These are phyloP conservation scores for Paradendryphiella salina DNA, from an alignment of 2,329 filamentous ascomycete genomes.

Conservation along the genomic window DNA sequence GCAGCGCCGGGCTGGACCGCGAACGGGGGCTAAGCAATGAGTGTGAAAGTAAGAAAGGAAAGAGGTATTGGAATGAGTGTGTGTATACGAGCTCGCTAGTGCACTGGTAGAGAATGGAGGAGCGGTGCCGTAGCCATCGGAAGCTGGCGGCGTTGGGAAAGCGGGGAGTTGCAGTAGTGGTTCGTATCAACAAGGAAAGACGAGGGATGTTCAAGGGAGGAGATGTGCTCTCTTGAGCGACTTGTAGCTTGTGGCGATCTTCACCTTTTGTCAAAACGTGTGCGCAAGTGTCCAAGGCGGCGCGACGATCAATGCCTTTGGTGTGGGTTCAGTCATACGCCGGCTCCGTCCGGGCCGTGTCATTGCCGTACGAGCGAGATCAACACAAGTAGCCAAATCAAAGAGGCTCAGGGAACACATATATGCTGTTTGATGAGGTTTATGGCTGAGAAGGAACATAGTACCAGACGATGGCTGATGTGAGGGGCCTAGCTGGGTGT, in stretches of 20 bases:
- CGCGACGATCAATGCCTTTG: constrained; percentile 31
- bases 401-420: not conserved
- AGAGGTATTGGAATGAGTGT: constrained; percentile 7
- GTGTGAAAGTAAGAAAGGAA: not conserved
- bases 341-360: constrained; percentile 10
- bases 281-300: constrained; percentile 21
- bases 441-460: not conserved
- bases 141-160: constrained; percentile 11
- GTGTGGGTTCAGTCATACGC: constrained; percentile 13
- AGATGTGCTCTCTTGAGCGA: constrained; percentile 10
- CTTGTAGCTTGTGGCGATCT: constrained; percentile 20
- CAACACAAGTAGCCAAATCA: not conserved
- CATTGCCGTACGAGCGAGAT: constrained; percentile 9
- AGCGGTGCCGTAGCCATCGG: constrained; percentile 19
- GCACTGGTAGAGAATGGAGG: constrained; percentile 15
- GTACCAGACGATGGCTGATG: not conserved
- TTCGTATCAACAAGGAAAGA: constrained; percentile 13
- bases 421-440: not conserved
- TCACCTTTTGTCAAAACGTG: constrained; percentile 26
- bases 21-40: constrained; percentile 8
- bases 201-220: constrained; percentile 10
- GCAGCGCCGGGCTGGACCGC: constrained; percentile 27
- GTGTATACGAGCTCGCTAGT: constrained; percentile 3
- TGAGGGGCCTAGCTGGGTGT: not conserved
- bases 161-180: constrained; percentile 6